A percentile compares a stretch with the other conserved stretches of the same genome.
phyloP scores from a whole-genome alignment of 164 flowering plant genomes.

The Vitis rotundifolia region DNA sequence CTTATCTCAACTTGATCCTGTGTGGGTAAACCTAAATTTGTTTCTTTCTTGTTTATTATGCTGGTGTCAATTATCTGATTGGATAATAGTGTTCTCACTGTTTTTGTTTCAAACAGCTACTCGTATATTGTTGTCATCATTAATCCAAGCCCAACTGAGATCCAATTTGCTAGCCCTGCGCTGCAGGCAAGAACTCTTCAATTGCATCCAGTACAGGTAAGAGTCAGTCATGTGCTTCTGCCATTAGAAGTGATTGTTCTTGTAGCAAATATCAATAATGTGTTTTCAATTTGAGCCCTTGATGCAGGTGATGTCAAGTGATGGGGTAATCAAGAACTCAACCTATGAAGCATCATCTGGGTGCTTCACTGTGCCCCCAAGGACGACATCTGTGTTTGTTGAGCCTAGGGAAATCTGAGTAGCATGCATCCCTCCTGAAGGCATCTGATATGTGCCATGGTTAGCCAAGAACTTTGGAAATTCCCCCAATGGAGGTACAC shows the following conservation, averaged over 20 bases:
- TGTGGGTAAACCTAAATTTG: slow-evolving; percentile 41
- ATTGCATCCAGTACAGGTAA: slow-evolving; percentile 89
- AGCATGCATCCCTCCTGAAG: too few species aligned
- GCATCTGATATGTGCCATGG: too few species aligned
- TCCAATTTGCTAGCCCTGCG: slow-evolving; percentile 46
- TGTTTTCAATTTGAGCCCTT: background rate
- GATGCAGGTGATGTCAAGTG: slow-evolving; percentile 63
- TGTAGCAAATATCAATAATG: background rate
- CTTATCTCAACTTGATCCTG: slow-evolving; percentile 72
- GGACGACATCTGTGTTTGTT: slow-evolving; percentile 86
- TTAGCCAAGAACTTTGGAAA: too few species aligned
- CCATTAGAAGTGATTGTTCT: background rate
- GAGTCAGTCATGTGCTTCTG: too few species aligned
- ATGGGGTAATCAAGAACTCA: slow-evolving; percentile 61
- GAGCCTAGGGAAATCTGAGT: slow-evolving; percentile 42
- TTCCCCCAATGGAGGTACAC: too few species aligned
- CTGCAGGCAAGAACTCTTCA: slow-evolving; percentile 49
- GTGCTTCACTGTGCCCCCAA: slow-evolving; percentile 62
- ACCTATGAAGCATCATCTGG: slow-evolving; percentile 66
- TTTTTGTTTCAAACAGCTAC: slow-evolving; percentile 47
- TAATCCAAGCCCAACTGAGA: slow-evolving; percentile 62
- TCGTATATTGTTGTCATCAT: slow-evolving; percentile 63
- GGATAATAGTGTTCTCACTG: background rate
- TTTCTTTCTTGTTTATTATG: background rate
- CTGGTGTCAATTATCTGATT: background rate